Evolutionary conservation across 345 rosid genomes (phyloP), one percentile per base, ranked within the genome.

Genomic region (Gynandropsis gynandra): DNA sequence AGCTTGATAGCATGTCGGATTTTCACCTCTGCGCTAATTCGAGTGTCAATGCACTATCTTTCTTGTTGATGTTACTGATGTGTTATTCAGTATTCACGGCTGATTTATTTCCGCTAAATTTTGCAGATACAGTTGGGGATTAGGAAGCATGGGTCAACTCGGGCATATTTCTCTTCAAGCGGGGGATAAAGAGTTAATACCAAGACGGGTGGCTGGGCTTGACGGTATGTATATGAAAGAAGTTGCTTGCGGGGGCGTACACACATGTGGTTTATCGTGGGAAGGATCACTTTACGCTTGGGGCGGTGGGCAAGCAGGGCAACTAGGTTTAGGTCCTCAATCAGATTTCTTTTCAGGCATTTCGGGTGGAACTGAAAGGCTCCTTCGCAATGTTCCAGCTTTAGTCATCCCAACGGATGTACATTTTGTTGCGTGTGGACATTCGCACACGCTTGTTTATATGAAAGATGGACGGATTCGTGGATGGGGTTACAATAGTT

Each of bases 401-500:
- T 52, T 83, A 66, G 87, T 83, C 45, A 63, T 88, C 54, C 88
- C 88, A 16, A 71, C 66, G 9, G 82, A 71, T 24, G 88, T 88
- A 48, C 71, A 64, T 72, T 95, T 73, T 56, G 87, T 92, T 62
- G 97, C 95, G 42, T 88, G 97, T 76, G 98, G 98, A 50, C 94
- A 87, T 70, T 85, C 80, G 43, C 97, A 85, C 70, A 83, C 98
- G 0, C 97, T 92, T 31, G 63, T 80, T 58, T 75, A 64, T 59
- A 58, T 73, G 74, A 78, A 45, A 61, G 98, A 92, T 63, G 97
- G 94, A 51, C 71, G 76, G 56, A 88, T 87, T 35, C 78, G 80
- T 34, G 98, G 97, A 49, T 92, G 98, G 98, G 97, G 97, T 62
- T 92, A 92, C 69, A 92, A 92, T 57, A 72, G 86, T 64, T 88